Conservation (phyloP, 306 rosid species). For the Gastrolobium villosum region DNA sequence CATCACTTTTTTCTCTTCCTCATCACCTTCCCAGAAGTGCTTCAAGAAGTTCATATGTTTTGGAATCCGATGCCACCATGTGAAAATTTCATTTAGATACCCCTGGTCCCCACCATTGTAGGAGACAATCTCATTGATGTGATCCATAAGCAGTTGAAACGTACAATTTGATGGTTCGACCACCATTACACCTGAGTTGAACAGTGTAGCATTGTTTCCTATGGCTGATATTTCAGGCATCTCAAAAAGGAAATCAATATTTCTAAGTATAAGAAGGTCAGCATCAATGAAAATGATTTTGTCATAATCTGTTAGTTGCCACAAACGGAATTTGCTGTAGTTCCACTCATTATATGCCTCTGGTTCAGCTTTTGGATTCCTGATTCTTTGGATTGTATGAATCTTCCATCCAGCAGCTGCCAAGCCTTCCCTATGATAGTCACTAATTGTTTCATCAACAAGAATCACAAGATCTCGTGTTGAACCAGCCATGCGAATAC, state of each 20-base stretch:
- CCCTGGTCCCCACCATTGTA: constrained; percentile 96
- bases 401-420: constrained; percentile 93
- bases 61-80: constrained; percentile 96
- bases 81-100: constrained; percentile 83
- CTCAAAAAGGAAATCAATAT: constrained; percentile 85
- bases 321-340: constrained; percentile 92
- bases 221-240: constrained; percentile 88
- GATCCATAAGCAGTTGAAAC: constrained; percentile 85
- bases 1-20: constrained; percentile 65
- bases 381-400: constrained; percentile 77
- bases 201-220: constrained; percentile 84
- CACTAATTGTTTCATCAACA: constrained; percentile 80
- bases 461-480: constrained; percentile 88
- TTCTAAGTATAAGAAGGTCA: constrained; percentile 80
- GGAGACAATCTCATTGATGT: constrained; percentile 80
- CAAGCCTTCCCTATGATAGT: constrained; percentile 81
- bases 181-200: constrained; percentile 92
- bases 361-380: constrained; percentile 89
- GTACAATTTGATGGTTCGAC: constrained; percentile 88
- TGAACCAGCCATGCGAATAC: constrained; percentile 92
- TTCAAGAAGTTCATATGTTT: constrained; percentile 93
- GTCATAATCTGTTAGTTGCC: constrained; percentile 92
- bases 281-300: constrained; percentile 93
- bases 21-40: constrained; percentile 93
- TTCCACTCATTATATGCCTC: constrained; percentile 96